phyloP scores from a whole-genome alignment of 2,329 filamentous ascomycete genomes.

The Teratosphaeria nubilosa region DNA sequence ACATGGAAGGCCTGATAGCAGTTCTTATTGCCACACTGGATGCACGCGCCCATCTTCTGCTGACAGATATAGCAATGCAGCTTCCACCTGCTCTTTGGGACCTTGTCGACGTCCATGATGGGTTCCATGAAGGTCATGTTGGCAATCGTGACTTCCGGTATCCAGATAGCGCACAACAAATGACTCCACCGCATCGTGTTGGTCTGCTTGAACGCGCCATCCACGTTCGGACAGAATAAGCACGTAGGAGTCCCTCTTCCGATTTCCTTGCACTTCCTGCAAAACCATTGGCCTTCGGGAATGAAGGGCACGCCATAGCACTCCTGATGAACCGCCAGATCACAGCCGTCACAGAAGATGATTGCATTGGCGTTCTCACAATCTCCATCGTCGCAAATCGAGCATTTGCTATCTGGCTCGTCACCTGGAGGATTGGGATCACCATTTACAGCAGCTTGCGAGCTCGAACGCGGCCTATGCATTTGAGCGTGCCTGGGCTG shows the following conservation, averaged over 20 bases:
- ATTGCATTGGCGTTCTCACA: constrained; percentile 99
- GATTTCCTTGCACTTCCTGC: constrained; percentile 90
- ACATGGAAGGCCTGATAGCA: constrained; percentile 97
- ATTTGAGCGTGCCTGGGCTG: constrained; percentile 95
- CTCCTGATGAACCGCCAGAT: constrained; percentile 94
- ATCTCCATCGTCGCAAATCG: constrained; percentile 97
- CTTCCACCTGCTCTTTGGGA: constrained; percentile 85
- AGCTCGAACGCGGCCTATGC: constrained; percentile 83
- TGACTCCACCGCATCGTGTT: constrained; percentile 95
- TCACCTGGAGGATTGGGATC: constrained; percentile 72
- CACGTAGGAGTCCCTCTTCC: constrained; percentile 87
- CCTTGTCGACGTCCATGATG: constrained; percentile 95
- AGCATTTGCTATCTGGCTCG: constrained; percentile 94
- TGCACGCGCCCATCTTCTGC: constrained; percentile 95
- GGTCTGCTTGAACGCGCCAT: constrained; percentile 97
- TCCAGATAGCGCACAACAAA: constrained; percentile 94
- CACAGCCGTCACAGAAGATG: constrained; percentile 96
- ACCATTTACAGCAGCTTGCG: constrained; percentile 88
- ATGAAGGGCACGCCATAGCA: constrained; percentile 99
- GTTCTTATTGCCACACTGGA: constrained; percentile 94
- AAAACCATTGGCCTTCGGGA: constrained; percentile 96
- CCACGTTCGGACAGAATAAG: constrained; percentile 96
- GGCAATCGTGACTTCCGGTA: constrained; percentile 88
- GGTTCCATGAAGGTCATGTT: constrained; percentile 98
- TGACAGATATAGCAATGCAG: constrained; percentile 87